Percentiles rank a stretch among this genome's conserved stretches.
These are phyloP conservation scores for Alternaria angustiovoidea DNA, from an alignment of 2,329 filamentous ascomycete genomes.

Conservation along the genomic window DNA sequence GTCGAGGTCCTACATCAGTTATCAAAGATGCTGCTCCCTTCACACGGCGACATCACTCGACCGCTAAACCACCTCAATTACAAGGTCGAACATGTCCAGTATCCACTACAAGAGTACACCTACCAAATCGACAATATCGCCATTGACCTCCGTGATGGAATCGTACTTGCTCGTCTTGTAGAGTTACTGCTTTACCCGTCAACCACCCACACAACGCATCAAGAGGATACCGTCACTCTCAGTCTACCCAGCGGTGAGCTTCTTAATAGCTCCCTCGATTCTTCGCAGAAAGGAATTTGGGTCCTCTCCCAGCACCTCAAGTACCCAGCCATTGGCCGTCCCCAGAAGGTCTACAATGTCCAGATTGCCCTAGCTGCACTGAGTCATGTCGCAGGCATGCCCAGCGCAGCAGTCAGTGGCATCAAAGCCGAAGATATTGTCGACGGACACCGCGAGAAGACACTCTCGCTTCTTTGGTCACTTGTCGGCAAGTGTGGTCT, in stretches of 20 bases:
- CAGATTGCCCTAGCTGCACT: conserved; percentile 65
- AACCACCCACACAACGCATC: conserved; percentile 35
- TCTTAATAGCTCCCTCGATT: conserved; percentile 48
- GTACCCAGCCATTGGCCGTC: conserved; percentile 62
- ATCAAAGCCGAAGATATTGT: conserved; percentile 67
- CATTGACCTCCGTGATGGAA: conserved; percentile 68
- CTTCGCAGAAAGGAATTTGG: conserved; percentile 51
- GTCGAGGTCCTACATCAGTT: conserved; percentile 61
- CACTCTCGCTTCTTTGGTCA: conserved; percentile 67
- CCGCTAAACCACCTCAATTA: conserved; percentile 66
- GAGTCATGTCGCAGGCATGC: conserved; percentile 53
- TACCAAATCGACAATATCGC: conserved; percentile 68
- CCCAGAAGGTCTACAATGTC: conserved; percentile 67
- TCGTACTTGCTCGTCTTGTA: conserved; percentile 66
- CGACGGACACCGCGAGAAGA: conserved; percentile 71
- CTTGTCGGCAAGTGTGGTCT: conserved; percentile 67
- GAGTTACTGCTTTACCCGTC: conserved; percentile 63
- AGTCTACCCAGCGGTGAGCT: conserved; percentile 56
- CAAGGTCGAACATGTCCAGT: conserved; percentile 62
- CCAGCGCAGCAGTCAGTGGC: conserved; percentile 51
- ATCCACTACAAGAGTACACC: conserved; percentile 65
- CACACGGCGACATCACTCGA: conserved; percentile 65
- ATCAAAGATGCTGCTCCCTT: conserved; percentile 63
- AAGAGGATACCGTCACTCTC: conserved; percentile 55
- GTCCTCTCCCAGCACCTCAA: conserved; percentile 66